phyloP scores from a whole-genome alignment of 1,139 yeast genomes.

The Scheffersomyces quercinus region DNA sequence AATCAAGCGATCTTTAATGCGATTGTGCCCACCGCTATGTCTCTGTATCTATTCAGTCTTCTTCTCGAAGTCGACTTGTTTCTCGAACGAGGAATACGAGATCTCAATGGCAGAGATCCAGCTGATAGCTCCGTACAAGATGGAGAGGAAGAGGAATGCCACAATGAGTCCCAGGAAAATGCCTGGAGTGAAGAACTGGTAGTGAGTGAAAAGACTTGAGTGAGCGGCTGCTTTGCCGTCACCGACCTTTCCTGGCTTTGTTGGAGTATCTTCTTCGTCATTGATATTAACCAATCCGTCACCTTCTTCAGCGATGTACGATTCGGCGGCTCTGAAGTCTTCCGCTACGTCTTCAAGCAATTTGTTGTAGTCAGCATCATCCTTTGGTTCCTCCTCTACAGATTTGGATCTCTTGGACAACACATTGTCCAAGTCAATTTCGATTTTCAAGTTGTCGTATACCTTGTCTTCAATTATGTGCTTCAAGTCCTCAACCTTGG shows the following conservation, averaged over 20 bases:
- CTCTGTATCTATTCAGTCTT: slow-evolving; percentile 49
- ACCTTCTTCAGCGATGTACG: slow-evolving; percentile 30
- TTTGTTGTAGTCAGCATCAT: slow-evolving; percentile 15
- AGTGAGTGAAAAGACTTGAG: slow-evolving; percentile 34
- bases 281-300: slow-evolving; percentile 11
- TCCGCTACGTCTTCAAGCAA: slow-evolving; percentile 32
- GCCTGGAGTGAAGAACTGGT: slow-evolving; percentile 54
- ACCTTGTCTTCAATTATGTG: slow-evolving; percentile 22
- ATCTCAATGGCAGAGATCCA: slow-evolving; percentile 67
- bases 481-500: slow-evolving; percentile 20
- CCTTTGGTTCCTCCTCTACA: slow-evolving; percentile 7
- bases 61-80: slow-evolving; percentile 62
- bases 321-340: slow-evolving; percentile 36
- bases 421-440: slow-evolving; percentile 14
- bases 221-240: slow-evolving; percentile 9
- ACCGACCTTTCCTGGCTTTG: slow-evolving; percentile 4
- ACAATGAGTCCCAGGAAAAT: slow-evolving; percentile 68
- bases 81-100: slow-evolving; percentile 71
- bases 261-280: slow-evolving; percentile 1
- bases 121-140: slow-evolving; percentile 54
- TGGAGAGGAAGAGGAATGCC: slow-evolving; percentile 49
- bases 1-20: no score
- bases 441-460: slow-evolving; percentile 20
- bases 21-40: background rate
- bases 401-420: slow-evolving; percentile 11